These are phyloP conservation scores for Candida alai DNA, from an alignment of 805 yeast genomes.

Conservation along the genomic window DNA sequence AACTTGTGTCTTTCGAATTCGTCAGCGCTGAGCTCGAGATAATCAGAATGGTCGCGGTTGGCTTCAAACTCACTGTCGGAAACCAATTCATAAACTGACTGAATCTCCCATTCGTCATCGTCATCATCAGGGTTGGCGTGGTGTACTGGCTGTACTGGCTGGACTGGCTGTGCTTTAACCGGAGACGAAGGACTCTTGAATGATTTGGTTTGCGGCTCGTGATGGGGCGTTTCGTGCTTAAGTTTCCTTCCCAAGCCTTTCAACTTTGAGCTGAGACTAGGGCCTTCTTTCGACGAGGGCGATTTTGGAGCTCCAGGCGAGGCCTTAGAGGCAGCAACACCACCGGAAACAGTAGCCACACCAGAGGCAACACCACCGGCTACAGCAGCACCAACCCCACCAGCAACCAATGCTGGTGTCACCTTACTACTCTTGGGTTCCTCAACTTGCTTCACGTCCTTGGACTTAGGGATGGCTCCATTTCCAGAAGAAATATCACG, in stretches of 20 bases:
- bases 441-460: neutral
- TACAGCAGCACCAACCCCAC: constrained; percentile 8
- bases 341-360: constrained; percentile 11
- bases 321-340: constrained; percentile 13
- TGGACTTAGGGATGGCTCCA: constrained; percentile 15
- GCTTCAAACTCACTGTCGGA: constrained; percentile 44
- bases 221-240: neutral
- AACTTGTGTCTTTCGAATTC: constrained; percentile 21
- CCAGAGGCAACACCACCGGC: neutral
- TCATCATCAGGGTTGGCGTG: constrained; percentile 2
- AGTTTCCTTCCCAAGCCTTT: constrained; percentile 1
- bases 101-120: constrained; percentile 10
- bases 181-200: constrained; percentile 1
- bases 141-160: neutral
- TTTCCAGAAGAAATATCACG: constrained; percentile 25
- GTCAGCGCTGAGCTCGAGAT: constrained; percentile 34
- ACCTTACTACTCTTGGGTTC: constrained; percentile 6
- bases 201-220: constrained; percentile 1
- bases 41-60: constrained; percentile 46
- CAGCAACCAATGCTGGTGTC: constrained; percentile 3
- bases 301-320: constrained; percentile 9
- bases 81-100: constrained; percentile 44
- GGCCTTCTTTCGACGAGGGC: neutral
- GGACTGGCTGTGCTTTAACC: neutral
- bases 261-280: constrained; percentile 1